Evolutionary conservation across 2,329 filamentous ascomycete genomes (phyloP).

Genomic region (Colletotrichum endophyticum): DNA sequence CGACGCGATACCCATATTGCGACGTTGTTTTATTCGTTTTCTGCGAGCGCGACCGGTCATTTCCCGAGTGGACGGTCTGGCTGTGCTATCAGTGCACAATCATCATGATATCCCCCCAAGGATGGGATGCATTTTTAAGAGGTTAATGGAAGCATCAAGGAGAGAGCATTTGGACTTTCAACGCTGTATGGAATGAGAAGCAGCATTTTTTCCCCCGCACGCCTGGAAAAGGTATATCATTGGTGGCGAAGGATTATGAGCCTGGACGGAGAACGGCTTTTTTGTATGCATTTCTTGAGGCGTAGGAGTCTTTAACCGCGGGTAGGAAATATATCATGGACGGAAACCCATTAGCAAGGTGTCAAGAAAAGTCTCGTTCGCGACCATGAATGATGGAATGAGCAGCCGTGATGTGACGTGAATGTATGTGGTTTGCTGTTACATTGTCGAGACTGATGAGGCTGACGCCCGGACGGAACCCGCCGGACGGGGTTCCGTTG

Average conservation of each 20-base stretch:
- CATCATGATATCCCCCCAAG: background rate
- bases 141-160: background rate
- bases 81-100: background rate
- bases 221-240: background rate
- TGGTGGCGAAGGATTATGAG: background rate
- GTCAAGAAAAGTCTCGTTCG: background rate
- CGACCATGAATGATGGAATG: background rate
- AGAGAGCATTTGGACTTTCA: background rate
- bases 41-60: background rate
- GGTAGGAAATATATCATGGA: background rate
- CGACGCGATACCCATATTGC: constrained; percentile 3
- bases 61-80: background rate
- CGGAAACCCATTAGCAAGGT: background rate
- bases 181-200: background rate
- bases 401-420: background rate
- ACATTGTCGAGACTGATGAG: background rate
- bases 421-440: background rate
- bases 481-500: background rate
- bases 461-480: background rate
- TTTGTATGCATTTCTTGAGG: background rate
- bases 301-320: background rate
- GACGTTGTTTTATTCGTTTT: constrained; percentile 7
- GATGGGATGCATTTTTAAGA: background rate
- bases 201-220: background rate
- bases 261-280: background rate